Base-by-base conservation (phyloP, 345 rosid genomes). In the Hypericum androsaemum region DNA sequence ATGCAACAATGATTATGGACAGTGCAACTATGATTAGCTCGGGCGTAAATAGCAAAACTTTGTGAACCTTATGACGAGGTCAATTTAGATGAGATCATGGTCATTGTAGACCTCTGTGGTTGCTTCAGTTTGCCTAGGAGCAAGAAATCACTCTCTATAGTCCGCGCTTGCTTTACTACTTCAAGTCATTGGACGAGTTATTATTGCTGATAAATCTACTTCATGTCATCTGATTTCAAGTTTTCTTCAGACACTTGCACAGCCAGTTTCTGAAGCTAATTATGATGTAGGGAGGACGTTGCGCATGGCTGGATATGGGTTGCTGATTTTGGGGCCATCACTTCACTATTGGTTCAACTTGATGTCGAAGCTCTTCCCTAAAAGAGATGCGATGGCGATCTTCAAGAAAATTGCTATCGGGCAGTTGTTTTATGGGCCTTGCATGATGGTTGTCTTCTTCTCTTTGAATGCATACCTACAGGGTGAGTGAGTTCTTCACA, bases 381-480 rank as follows among this genome's bases (percentile, higher is more conserved):
- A 83, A 69, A 72, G 70, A 58, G 97, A 94, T 74, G 50, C 83
- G 61, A 58, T 78, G 17, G 71, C 90, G 7, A 88, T 87, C 4
- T 74, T 86, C 55, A 94, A 88, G 87, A 94, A 88, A 73, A 88
- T 86, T 71, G 68, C 74, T 45, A 64, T 94, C 87, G 97, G 87
- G 22, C 89, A 82, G 72, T 54, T 74, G 10, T 22, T 80, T 37
- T 90, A 79, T 42, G 95, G 92, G 41, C 98, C 98, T 12, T 37
- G 52, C 40, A 80, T 90, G 96, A 90, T 83, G 3, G 77, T 50
- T 11, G 71, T 73, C 47, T 87, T 90, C 86, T 80, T 90, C 75
- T 74, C 89, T 8, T 16, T 72, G 62, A 87, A 77, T 43, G 92
- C 96, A 12, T 10, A 41, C 40, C 72, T 90, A 39, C 92, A 87